phyloP scores from a whole-genome alignment of 2,329 filamentous ascomycete species.

The Venturiaceae sp. region DNA sequence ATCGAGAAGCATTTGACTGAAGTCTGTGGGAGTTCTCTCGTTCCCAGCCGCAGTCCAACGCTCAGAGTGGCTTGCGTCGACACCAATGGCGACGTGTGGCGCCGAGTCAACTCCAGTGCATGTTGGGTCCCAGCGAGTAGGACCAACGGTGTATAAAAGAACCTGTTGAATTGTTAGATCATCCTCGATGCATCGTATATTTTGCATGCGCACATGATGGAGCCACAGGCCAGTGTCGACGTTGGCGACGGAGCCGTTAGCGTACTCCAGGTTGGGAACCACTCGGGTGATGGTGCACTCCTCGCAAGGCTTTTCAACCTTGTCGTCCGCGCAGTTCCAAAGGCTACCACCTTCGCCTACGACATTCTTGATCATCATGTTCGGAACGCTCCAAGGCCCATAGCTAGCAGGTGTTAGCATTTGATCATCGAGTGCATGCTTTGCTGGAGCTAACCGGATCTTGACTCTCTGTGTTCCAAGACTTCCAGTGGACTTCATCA shows the following conservation, averaged over 20 bases:
- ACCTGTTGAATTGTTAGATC: no score
- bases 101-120: background rate
- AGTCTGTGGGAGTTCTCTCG: background rate
- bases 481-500: no score
- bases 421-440: no score
- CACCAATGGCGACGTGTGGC: background rate
- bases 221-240: background rate
- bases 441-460: no score
- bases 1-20: background rate
- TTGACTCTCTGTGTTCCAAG: no score
- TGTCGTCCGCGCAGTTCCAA: background rate
- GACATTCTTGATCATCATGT: background rate
- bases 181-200: no score
- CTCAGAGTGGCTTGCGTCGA: background rate
- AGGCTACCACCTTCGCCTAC: background rate
- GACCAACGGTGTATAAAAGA: background rate
- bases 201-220: no score
- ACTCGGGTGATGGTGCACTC: background rate
- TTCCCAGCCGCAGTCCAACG: conserved; percentile 1
- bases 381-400: background rate
- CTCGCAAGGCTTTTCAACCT: background rate
- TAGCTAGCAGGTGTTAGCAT: no score
- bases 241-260: background rate
- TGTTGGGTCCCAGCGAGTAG: background rate
- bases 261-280: background rate